These are phyloP conservation scores for Tetrapyrgos nigripes DNA, from an alignment of 1,284 basidiomycete species.

Conservation along the genomic window DNA sequence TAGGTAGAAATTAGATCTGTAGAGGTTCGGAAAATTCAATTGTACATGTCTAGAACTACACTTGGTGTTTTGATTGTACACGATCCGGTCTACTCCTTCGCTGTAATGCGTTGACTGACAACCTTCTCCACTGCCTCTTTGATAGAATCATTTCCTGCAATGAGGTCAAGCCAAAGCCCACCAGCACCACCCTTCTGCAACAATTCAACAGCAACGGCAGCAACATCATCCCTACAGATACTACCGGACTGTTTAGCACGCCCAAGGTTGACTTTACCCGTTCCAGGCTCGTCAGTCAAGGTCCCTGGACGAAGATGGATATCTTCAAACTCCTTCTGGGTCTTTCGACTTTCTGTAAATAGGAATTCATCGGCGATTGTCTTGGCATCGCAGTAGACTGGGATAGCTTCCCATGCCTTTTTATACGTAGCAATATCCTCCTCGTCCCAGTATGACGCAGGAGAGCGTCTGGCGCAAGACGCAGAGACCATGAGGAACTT, in stretches of 20 bases:
- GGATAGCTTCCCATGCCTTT: slow-evolving; percentile 48
- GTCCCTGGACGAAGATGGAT: slow-evolving; percentile 62
- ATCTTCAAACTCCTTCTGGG: slow-evolving; percentile 13
- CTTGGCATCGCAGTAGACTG: slow-evolving; percentile 66
- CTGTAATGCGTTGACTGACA: slow-evolving; percentile 10
- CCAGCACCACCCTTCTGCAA: slow-evolving; percentile 62
- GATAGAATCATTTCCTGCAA: slow-evolving; percentile 62
- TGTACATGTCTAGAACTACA: background rate
- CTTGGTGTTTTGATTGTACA: slow-evolving; percentile 6
- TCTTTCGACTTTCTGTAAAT: slow-evolving; percentile 43
- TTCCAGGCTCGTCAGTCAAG: slow-evolving; percentile 60
- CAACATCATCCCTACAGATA: slow-evolving; percentile 63
- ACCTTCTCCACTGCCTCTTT: slow-evolving; percentile 37
- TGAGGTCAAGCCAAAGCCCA: slow-evolving; percentile 68
- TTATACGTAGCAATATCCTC: slow-evolving; percentile 54
- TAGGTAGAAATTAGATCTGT: too few relatives aligned
- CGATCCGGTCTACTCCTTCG: slow-evolving; percentile 10
- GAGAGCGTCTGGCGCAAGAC: slow-evolving; percentile 58
- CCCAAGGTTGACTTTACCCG: slow-evolving; percentile 61
- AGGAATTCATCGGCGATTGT: slow-evolving; percentile 77
- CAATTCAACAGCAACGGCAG: slow-evolving; percentile 56
- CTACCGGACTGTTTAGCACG: slow-evolving; percentile 46
- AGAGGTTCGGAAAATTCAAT: too few relatives aligned
- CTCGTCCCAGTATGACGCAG: slow-evolving; percentile 44
- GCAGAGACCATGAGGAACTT: slow-evolving; percentile 62